phyloP scores from a whole-genome alignment of 306 rosid species.

The Pueraria montana region DNA sequence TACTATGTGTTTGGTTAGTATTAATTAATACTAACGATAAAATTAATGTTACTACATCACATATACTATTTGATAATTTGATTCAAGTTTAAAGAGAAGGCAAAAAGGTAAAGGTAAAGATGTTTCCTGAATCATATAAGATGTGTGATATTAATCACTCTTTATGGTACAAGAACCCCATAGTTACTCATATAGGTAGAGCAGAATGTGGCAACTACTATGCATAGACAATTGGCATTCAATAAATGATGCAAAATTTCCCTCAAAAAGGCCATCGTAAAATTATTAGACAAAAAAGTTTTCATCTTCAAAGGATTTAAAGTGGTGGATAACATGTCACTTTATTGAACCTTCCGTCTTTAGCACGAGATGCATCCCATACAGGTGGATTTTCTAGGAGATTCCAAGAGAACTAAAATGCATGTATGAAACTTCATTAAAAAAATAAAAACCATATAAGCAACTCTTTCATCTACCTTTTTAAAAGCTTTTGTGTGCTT shows the following conservation, averaged over 20 bases:
- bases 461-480: neutral
- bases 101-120: neutral
- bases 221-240: neutral
- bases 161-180: neutral
- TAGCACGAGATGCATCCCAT: neutral
- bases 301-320: neutral
- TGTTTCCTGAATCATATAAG: neutral
- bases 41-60: neutral
- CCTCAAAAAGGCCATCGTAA: neutral
- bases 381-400: neutral
- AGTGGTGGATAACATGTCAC: neutral
- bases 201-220: neutral
- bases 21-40: neutral
- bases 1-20: neutral
- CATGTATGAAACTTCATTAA: neutral
- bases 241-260: neutral
- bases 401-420: neutral
- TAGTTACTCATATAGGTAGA: neutral
- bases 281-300: slow-evolving; percentile 1
- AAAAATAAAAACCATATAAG: neutral
- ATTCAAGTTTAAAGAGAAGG: neutral
- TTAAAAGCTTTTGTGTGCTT: neutral
- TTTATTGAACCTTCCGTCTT: slow-evolving; percentile 13
- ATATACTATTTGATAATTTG: neutral
- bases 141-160: neutral